These are phyloP conservation scores for Kernera saxatilis DNA, from an alignment of 345 rosid genomes.

Conservation along the genomic window DNA sequence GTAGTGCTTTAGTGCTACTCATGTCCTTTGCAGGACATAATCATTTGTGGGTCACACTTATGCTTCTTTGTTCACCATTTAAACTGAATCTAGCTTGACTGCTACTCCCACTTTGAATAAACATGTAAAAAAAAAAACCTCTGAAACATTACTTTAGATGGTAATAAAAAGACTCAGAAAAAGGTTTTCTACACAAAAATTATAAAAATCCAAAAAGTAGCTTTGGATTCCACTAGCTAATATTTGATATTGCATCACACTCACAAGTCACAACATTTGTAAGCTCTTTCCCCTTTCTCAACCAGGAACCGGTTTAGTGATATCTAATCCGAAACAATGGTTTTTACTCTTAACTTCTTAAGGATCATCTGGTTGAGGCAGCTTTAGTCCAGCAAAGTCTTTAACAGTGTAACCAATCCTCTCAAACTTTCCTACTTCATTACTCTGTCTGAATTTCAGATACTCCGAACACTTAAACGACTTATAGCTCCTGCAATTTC, in stretches of 20 bases:
- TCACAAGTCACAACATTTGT: background rate
- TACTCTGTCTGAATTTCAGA: conserved; percentile 53
- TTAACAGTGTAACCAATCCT: conserved; percentile 52
- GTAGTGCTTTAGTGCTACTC: conserved; percentile 1
- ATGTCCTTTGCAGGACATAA: background rate
- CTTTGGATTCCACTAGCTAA: conserved; percentile 23
- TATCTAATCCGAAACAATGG: background rate
- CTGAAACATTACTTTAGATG: background rate
- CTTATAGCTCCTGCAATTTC: conserved; percentile 37
- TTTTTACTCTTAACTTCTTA: background rate
- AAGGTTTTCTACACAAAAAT: background rate
- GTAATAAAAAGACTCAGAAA: background rate
- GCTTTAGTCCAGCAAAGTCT: conserved; percentile 55
- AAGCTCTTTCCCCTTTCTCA: background rate
- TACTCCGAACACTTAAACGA: conserved; percentile 58
- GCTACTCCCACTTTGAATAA: background rate
- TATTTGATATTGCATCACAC: conserved; percentile 3
- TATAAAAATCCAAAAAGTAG: background rate
- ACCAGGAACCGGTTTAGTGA: background rate
- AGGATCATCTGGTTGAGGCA: conserved; percentile 8
- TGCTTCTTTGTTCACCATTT: conserved; percentile 12
- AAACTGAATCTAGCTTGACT: background rate
- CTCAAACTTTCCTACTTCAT: conserved; percentile 64
- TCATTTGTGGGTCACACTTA: background rate
- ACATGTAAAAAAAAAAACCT: background rate